phyloP scores from a whole-genome alignment of 441 rosid species.

The California macrophylla region DNA sequence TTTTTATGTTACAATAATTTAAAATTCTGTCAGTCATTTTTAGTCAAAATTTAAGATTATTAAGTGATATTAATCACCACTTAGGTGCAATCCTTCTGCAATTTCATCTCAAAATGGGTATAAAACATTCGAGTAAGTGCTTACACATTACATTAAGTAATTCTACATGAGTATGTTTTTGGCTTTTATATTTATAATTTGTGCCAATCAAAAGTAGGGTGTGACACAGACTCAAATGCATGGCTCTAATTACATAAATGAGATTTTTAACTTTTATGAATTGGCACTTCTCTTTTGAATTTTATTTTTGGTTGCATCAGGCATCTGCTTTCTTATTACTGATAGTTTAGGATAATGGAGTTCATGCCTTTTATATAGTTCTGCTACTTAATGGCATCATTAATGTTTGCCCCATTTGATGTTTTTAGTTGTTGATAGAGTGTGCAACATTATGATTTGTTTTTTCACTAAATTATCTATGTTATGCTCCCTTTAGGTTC shows the following conservation, averaged over 20 bases:
- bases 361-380: not conserved
- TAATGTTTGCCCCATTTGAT: not conserved
- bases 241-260: not conserved
- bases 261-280: not conserved
- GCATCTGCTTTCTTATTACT: not conserved
- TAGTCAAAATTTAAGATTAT: not conserved
- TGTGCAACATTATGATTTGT: not conserved
- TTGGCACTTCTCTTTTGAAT: not conserved
- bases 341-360: not conserved
- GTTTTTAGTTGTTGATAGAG: not conserved
- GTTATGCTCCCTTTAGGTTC: constrained; percentile 42
- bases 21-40: not conserved
- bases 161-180: not conserved
- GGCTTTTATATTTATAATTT: not conserved
- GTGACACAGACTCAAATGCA: not conserved
- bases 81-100: not conserved
- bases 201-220: not conserved
- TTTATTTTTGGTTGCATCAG: not conserved
- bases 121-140: not conserved
- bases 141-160: not conserved
- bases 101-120: not conserved
- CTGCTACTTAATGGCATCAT: not conserved
- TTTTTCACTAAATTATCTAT: not conserved
- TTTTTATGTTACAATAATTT: not conserved
- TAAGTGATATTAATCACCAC: not conserved